phyloP scores from a whole-genome alignment of 2,329 filamentous ascomycete species.

The Talaromyces verruculosus region DNA sequence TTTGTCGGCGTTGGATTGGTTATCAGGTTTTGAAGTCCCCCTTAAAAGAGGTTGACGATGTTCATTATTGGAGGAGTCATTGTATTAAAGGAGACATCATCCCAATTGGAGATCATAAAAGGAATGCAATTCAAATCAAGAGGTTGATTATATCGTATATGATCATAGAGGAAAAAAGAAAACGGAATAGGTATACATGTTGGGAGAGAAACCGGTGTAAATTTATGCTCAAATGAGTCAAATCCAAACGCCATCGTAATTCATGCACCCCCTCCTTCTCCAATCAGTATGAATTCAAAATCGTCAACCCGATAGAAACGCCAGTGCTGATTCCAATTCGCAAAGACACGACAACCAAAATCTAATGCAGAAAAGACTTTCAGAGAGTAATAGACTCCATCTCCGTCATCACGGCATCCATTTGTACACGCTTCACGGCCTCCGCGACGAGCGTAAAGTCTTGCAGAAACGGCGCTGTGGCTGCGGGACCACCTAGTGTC shows the following conservation, averaged over 20 bases:
- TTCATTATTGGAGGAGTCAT: neutral
- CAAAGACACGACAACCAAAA: neutral
- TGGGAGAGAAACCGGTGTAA: neutral
- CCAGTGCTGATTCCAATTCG: conserved; percentile 1
- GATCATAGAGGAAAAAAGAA: neutral
- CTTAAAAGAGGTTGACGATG: neutral
- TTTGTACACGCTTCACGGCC: conserved; percentile 87
- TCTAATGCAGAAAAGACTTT: neutral
- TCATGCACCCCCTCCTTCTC: neutral
- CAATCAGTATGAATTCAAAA: neutral
- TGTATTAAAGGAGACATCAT: neutral
- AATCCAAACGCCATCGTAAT: conserved; percentile 3
- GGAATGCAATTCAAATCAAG: neutral
- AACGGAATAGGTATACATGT: neutral
- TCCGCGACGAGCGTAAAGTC: conserved; percentile 87
- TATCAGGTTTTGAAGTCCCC: neutral
- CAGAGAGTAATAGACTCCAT: conserved; percentile 56
- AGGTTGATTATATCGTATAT: neutral
- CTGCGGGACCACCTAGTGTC: conserved; percentile 36
- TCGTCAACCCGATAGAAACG: neutral
- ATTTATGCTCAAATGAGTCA: neutral
- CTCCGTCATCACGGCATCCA: conserved; percentile 84
- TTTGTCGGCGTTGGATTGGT: neutral
- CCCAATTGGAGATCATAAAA: neutral
- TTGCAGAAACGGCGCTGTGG: conserved; percentile 65